These are phyloP conservation scores for Eucalyptus tenuipes DNA, from an alignment of 345 rosid species.

Conservation along the genomic window DNA sequence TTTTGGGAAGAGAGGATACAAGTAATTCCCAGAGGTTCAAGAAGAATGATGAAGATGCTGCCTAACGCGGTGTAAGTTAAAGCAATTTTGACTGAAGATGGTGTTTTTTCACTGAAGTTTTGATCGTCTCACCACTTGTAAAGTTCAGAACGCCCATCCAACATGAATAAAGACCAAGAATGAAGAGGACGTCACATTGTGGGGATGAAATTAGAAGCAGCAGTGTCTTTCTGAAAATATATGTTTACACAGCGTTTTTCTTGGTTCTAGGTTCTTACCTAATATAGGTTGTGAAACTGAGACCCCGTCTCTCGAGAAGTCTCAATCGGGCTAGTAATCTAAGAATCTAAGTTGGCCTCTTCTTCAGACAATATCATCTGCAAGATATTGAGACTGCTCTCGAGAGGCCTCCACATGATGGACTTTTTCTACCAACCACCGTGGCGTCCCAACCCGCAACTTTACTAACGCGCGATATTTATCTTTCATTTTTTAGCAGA, in stretches of 20 bases:
- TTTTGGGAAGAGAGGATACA: background rate
- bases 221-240: background rate
- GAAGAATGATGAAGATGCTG: background rate
- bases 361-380: background rate
- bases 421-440: conserved; percentile 7
- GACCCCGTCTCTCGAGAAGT: background rate
- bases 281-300: background rate
- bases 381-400: background rate
- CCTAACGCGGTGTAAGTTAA: background rate
- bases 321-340: background rate
- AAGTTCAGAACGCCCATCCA: background rate
- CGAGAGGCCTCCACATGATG: conserved; percentile 17
- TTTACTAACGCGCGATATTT: no score
- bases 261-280: background rate
- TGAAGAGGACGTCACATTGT: background rate
- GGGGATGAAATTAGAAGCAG: background rate
- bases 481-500: no score
- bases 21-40: background rate
- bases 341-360: background rate
- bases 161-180: background rate
- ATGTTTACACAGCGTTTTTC: background rate
- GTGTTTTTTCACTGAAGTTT: background rate
- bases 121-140: background rate
- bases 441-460: no score
- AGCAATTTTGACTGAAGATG: background rate